Evolutionary conservation across 164 flowering plant species (phyloP).

Genomic region (Nymphaea colorata): DNA sequence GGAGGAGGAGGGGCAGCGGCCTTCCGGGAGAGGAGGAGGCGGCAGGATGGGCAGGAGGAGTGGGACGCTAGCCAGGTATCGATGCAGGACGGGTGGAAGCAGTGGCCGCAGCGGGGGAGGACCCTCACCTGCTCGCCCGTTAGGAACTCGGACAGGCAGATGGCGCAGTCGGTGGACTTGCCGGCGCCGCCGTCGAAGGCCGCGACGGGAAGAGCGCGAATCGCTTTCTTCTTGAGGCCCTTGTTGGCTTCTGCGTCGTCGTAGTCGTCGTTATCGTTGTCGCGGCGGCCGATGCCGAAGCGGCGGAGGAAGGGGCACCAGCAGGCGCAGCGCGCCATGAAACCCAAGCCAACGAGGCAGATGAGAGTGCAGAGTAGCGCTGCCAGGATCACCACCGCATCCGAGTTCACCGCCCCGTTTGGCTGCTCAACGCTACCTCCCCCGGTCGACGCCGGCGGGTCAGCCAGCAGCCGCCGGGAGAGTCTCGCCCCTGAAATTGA

Average conservation of each 20-base stretch:
- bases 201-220: constrained; percentile 40
- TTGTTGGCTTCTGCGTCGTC: constrained; percentile 32
- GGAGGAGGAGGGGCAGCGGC: constrained; percentile 1
- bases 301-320: constrained; percentile 36
- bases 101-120: constrained; percentile 81
- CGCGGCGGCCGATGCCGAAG: not conserved
- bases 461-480: not conserved
- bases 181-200: constrained; percentile 26
- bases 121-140: constrained; percentile 68
- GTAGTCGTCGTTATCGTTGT: constrained; percentile 7
- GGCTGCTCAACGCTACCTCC: constrained; percentile 8
- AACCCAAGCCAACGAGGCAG: constrained; percentile 77
- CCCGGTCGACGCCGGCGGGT: constrained; percentile 8
- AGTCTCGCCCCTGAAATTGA: not conserved
- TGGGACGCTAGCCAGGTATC: constrained; percentile 79
- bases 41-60: constrained; percentile 84
- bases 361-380: constrained; percentile 81
- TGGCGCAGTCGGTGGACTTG: constrained; percentile 59
- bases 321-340: constrained; percentile 86
- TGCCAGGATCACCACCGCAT: constrained; percentile 77
- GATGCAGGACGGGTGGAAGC: constrained; percentile 71
- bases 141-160: constrained; percentile 70
- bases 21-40: constrained; percentile 30
- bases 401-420: constrained; percentile 33
- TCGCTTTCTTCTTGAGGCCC: constrained; percentile 74